Evolutionary conservation across 306 rosid genomes (phyloP), one percentile per base, ranked within the genome.

Genomic region (Citrullus amarus): DNA sequence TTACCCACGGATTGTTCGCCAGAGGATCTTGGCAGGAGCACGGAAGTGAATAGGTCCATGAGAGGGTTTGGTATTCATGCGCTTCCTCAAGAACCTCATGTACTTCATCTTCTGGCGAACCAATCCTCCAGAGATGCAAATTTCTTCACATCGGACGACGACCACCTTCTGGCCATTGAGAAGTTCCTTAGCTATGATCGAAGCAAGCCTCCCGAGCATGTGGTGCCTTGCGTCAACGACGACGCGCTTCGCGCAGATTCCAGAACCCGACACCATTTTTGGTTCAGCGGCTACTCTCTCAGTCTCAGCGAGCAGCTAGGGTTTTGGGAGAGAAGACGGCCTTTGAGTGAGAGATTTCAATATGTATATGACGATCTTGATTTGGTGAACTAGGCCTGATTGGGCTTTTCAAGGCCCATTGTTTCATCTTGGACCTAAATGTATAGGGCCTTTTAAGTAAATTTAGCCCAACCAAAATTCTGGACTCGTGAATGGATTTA

Each of bases 1-100:
- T 28, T 41, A 89, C 96, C 96, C 96, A 20, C 96, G 96, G 63
- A 91, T 86, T 25, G 96, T 89, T 56, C 96, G 90, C 96, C 96
- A 91, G 71, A 91, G 85, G 80, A 91, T 91, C 92, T 89, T 91
- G 2, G 90, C 80, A 1, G 96, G 92, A 17, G 96, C 92, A 4
- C 92, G 89, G 69, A 91, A 91, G 38, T 91, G 96, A 30, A 91
- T 89, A 46, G 96, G 96, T 0, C 96, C 96, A 28, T 91, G 93
- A 22, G 96, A 91, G 0, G 93, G 96, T 82, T 91, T 89, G 65
- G 93, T 91, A 83, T 89, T 91, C 96, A 91, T 91, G 16, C 93
- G 87, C 87, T 89, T 91, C 55, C 93, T 91, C 53, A 91, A 87
- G 77, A 89, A 91, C 63, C 93, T 76, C 92, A 89, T 82, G 84